These are phyloP conservation scores for Flaveria bidentis DNA, from an alignment of 129 eudicot genomes.

Conservation along the genomic window DNA sequence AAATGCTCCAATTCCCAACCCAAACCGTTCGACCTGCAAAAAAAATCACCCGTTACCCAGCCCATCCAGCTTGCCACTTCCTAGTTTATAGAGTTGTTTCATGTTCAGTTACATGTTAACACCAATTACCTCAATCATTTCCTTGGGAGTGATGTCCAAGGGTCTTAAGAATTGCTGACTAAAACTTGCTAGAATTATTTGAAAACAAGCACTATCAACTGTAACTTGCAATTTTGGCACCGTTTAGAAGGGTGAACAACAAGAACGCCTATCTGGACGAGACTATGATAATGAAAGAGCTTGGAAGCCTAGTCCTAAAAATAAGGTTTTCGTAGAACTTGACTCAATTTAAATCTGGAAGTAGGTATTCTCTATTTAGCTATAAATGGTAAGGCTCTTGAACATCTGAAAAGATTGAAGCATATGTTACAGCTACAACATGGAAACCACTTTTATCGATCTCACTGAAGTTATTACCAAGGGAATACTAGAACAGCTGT, in stretches of 20 bases:
- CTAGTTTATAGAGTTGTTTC: not conserved
- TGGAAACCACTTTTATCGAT: slow-evolving; percentile 6
- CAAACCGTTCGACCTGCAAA: not conserved
- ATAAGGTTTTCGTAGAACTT: not conserved
- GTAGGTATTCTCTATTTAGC: not conserved
- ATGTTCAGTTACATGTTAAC: slow-evolving; percentile 1
- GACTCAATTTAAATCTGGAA: not conserved
- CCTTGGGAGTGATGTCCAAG: slow-evolving; percentile 10
- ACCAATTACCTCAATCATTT: slow-evolving; percentile 19
- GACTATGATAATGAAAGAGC: not conserved
- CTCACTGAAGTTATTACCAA: not conserved
- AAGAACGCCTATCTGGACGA: not conserved
- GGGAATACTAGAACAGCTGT: slow-evolving; percentile 1
- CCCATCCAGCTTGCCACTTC: not conserved
- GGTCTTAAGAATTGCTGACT: not conserved
- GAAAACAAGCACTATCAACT: slow-evolving; percentile 9
- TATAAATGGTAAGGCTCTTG: not conserved
- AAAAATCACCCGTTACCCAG: not conserved
- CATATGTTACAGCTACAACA: slow-evolving; percentile 13
- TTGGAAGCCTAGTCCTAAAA: not conserved
- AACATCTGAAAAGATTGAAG: not conserved
- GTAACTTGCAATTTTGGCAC: slow-evolving; percentile 17
- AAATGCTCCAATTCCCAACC: not conserved
- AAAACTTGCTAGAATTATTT: not conserved
- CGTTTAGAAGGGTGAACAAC: not conserved